A percentile compares a stretch with the other conserved stretches of the same genome.
These are phyloP conservation scores for Suhomyces wounanorum DNA, from an alignment of 1,139 yeast genomes.

Conservation along the genomic window DNA sequence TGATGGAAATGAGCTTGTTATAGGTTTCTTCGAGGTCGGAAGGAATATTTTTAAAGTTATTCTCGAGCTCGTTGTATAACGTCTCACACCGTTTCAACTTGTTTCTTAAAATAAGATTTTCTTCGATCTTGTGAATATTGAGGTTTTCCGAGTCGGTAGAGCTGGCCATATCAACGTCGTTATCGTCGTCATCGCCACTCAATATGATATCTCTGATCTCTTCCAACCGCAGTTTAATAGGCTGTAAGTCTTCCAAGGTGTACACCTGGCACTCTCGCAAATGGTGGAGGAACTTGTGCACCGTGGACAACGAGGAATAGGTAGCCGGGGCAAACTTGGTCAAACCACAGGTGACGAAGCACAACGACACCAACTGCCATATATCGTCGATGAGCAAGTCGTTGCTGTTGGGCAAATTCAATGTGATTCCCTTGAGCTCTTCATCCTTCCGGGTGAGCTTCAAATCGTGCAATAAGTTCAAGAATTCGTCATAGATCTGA, in stretches of 20 bases:
- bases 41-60: conserved; percentile 58
- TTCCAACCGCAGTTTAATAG: conserved; percentile 67
- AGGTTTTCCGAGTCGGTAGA: conserved; percentile 18
- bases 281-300: conserved; percentile 78
- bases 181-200: conserved; percentile 27
- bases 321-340: conserved; percentile 92
- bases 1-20: conserved; percentile 44
- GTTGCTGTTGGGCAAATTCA: conserved; percentile 46
- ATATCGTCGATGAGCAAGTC: conserved; percentile 84
- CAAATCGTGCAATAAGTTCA: conserved; percentile 52
- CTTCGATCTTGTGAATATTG: conserved; percentile 48
- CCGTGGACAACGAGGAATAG: conserved; percentile 84
- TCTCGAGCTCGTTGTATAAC: conserved; percentile 54
- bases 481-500: conserved; percentile 54
- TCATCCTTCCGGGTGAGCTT: conserved; percentile 50
- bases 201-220: conserved; percentile 65
- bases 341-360: conserved; percentile 88
- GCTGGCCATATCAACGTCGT: conserved; percentile 16
- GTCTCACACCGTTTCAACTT: conserved; percentile 61
- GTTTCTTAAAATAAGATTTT: conserved; percentile 55
- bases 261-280: conserved; percentile 77
- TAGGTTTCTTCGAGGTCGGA: conserved; percentile 52
- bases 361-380: conserved; percentile 80
- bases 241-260: conserved; percentile 78
- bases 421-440: conserved; percentile 47